Percentiles rank a stretch among this genome's conserved stretches.
phyloP scores from a whole-genome alignment of 2,329 filamentous ascomycete species.

The Fusarium tanahbumbuense region DNA sequence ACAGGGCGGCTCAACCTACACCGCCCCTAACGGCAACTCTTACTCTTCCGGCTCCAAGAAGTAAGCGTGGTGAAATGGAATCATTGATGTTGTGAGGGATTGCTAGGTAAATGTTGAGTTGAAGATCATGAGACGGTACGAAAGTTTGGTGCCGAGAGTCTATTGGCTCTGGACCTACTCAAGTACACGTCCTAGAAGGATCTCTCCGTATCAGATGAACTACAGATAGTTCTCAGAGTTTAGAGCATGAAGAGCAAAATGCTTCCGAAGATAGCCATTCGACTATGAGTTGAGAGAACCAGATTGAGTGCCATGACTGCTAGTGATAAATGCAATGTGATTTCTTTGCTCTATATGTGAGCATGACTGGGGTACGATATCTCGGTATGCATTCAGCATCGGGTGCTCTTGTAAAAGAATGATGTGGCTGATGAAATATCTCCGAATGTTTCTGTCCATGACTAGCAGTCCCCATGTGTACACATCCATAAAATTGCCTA shows the following conservation, averaged over 20 bases:
- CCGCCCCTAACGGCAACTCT: constrained; percentile 59
- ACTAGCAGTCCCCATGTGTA: not conserved
- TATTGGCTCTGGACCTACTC: constrained; percentile 17
- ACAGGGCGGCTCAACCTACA: constrained; percentile 69
- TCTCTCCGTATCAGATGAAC: not conserved
- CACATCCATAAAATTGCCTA: not conserved
- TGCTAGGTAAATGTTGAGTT: not conserved
- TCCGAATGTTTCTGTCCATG: not conserved
- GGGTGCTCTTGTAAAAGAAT: too few relatives aligned
- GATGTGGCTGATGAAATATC: not conserved
- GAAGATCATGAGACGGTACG: not conserved
- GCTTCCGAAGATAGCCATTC: not conserved
- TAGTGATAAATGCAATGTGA: not conserved
- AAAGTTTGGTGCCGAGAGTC: constrained; percentile 19
- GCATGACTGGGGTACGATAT: not conserved
- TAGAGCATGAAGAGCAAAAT: not conserved
- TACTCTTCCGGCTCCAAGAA: constrained; percentile 30
- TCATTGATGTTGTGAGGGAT: not conserved
- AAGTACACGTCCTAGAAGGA: not conserved
- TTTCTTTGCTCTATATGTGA: not conserved
- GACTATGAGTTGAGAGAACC: not conserved
- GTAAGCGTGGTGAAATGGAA: not conserved
- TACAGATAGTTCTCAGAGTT: not conserved
- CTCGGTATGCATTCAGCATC: too few relatives aligned
- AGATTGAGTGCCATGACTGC: too few relatives aligned